Base-by-base conservation (phyloP, 345 rosid species). In the Brassica cretica region DNA sequence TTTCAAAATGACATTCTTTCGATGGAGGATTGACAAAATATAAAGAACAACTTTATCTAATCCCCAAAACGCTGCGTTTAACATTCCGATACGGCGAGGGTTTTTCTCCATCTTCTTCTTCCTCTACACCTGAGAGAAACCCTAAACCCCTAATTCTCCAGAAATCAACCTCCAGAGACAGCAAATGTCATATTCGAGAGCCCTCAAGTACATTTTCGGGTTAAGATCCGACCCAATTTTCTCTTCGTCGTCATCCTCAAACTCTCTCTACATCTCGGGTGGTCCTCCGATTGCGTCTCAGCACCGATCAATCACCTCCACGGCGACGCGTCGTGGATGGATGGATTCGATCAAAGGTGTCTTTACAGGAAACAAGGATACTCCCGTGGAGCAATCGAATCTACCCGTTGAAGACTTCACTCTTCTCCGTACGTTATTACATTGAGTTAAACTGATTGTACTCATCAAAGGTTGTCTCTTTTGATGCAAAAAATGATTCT, bases 271-370 rank as follows among this genome's bases (percentile, higher is more conserved):
- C 66, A 18, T 55, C 75, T 32, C 67, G 33, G 71, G 77, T 12
- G 65, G 67, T 71, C 46, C 10, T 61, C 69, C 41, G n/a, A 10
- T 64, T 72, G 73, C 55, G 27, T 56, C 89, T 19, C 91, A 76
- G 83, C 76, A 65, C 67, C 94, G 95, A 21, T 81, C 78, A 11
- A 84, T 93, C 74, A 83, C 82, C 78, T 78, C 91, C 72, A 86
- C 94, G 16, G 16, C 89, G 55, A 37, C 83, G 41, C 82, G 78
- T 39, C 76, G 60, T 10, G 65, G 94, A 49, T 95, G 97, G 99
- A 84, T 93, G 96, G 90, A 90, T 75, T 16, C 93, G 67, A 82
- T 95, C 82, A 91, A 89, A 83, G 97, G 94, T 1, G 89, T 88
- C 65, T 90, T 95, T 78, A 89, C 94, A 4, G 99, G 96, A 6